A percentile compares a stretch with the other conserved stretches of the same genome.
Evolutionary conservation across 768 basidiomycete species (phyloP).

Genomic region (Hypholoma sublateritium): DNA sequence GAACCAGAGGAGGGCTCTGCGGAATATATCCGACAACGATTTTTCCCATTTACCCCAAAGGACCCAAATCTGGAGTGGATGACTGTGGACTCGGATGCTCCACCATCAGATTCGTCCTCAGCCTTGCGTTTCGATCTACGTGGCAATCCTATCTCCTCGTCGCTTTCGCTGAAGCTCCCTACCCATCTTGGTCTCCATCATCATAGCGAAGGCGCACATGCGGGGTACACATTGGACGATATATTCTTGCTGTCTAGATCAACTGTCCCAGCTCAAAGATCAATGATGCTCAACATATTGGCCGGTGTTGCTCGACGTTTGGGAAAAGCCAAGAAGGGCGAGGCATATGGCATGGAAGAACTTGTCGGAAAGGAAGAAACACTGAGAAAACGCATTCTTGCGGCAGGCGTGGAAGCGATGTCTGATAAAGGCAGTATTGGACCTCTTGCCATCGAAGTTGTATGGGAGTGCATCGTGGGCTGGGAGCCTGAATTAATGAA

Average conservation of each 20-base stretch:
- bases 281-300: constrained; percentile 77
- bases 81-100: constrained; percentile 29
- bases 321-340: constrained; percentile 30
- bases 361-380: constrained; percentile 40
- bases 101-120: constrained; percentile 25
- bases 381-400: constrained; percentile 62
- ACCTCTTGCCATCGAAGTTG: constrained; percentile 63
- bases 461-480: constrained; percentile 74
- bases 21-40: constrained; percentile 80
- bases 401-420: constrained; percentile 66
- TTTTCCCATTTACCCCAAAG: constrained; percentile 71
- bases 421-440: constrained; percentile 66
- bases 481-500: constrained; percentile 47
- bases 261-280: constrained; percentile 80
- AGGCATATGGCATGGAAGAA: constrained; percentile 35
- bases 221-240: constrained; percentile 89
- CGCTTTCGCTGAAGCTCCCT: constrained; percentile 59
- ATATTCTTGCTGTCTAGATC: constrained; percentile 78
- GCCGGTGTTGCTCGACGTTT: constrained; percentile 50
- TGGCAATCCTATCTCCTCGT: constrained; percentile 63
- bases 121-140: constrained; percentile 77
- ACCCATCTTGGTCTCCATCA: constrained; percentile 90
- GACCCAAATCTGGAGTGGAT: constrained; percentile 86
- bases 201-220: constrained; percentile 75
- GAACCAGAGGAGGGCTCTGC: constrained; percentile 71